These are phyloP conservation scores for Aspergillus novofumigatus DNA, from an alignment of 2,329 filamentous ascomycete species.

Conservation along the genomic window DNA sequence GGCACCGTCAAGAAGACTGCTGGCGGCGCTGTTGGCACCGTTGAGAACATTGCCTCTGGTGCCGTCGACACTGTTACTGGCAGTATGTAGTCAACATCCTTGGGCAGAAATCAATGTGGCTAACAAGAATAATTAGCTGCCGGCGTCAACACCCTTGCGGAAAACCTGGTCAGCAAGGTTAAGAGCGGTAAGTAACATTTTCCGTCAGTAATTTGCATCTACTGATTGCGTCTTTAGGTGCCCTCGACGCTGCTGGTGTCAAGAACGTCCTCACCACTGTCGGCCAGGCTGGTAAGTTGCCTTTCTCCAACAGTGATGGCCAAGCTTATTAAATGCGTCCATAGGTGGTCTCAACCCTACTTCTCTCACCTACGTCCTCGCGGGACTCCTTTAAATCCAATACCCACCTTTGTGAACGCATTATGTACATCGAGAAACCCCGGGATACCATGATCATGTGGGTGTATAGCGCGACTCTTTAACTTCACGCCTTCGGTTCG, in stretches of 20 bases:
- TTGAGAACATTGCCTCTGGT: conserved; percentile 1
- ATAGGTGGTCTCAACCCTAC: conserved; percentile 5
- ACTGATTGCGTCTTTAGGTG: conserved; percentile 4
- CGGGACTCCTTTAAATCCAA: neutral
- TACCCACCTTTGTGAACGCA: neutral
- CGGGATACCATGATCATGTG: conserved; percentile 6
- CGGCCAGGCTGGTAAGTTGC: conserved; percentile 8
- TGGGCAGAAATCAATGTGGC: neutral
- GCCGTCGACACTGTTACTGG: conserved; percentile 11
- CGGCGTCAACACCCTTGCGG: conserved; percentile 8
- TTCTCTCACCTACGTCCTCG: conserved; percentile 5
- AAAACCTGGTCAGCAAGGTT: conserved; percentile 9
- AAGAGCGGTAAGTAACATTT: conserved; percentile 8
- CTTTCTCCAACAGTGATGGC: neutral
- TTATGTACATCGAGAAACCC: conserved; percentile 3
- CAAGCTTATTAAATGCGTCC: neutral
- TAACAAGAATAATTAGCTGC: conserved; percentile 6
- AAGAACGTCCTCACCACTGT: conserved; percentile 9
- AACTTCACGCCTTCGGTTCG: conserved; percentile 3
- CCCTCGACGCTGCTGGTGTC: conserved; percentile 10
- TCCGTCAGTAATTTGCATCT: neutral
- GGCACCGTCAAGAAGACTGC: neutral
- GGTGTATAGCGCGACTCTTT: conserved; percentile 2
- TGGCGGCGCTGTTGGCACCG: neutral
- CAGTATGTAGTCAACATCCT: conserved; percentile 12